Evolutionary conservation across 2,329 filamentous ascomycete species (phyloP).

Genomic region (Aspergillus nomiae): DNA sequence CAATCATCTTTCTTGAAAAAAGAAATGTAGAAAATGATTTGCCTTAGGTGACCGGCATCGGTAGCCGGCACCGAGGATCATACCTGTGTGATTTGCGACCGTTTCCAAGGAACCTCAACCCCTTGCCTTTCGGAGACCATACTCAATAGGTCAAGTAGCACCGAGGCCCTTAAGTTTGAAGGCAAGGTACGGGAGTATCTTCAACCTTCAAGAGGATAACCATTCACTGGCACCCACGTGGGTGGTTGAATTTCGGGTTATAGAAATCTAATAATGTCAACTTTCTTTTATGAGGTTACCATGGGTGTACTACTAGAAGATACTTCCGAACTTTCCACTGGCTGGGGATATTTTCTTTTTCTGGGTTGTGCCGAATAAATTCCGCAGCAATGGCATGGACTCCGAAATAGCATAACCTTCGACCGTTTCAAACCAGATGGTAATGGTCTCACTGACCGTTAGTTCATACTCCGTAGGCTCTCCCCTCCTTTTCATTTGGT

Average conservation of each 20-base stretch:
- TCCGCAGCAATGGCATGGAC: neutral
- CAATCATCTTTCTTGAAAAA: neutral
- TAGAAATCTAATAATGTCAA: neutral
- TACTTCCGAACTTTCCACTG: neutral
- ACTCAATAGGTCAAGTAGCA: neutral
- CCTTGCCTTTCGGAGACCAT: neutral
- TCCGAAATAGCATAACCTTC: neutral
- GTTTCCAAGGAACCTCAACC: neutral
- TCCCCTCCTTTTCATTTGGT: neutral
- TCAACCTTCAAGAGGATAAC: neutral
- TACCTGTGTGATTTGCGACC: neutral
- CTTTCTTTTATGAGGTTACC: neutral
- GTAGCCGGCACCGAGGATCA: neutral
- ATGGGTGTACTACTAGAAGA: too few relatives aligned
- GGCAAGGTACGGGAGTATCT: neutral
- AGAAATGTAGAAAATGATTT: neutral
- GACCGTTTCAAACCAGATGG: neutral
- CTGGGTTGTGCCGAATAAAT: constrained; percentile 1
- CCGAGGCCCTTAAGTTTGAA: neutral
- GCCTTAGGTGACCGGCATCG: neutral
- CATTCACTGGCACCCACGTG: constrained; percentile 3
- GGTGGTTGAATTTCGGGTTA: neutral
- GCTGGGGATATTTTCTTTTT: neutral
- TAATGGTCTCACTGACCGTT: neutral
- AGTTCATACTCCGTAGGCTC: neutral